Conservation (phyloP, 2,329 filamentous ascomycete species). For the Xylariaceae sp. region DNA sequence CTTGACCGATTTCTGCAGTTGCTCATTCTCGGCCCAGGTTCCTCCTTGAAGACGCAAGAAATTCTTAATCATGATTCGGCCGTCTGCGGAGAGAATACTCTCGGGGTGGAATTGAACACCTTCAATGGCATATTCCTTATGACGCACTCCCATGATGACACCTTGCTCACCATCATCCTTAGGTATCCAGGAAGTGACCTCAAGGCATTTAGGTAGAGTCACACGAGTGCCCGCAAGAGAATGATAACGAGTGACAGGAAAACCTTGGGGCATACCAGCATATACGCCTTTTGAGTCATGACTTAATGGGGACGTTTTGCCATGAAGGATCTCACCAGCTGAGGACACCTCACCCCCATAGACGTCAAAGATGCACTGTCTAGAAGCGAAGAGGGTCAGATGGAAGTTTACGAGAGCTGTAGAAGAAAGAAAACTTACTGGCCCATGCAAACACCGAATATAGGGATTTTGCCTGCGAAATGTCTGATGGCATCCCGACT, state of each 20-base stretch:
- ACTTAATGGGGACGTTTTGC: constrained; percentile 86
- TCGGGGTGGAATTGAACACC: constrained; percentile 98
- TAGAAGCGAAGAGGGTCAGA: constrained; percentile 33
- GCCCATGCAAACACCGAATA: constrained; percentile 98
- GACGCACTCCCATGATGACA: constrained; percentile 94
- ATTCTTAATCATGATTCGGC: constrained; percentile 85
- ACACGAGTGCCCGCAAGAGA: constrained; percentile 89
- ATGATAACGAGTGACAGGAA: constrained; percentile 93
- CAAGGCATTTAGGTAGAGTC: constrained; percentile 78
- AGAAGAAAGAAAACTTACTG: constrained; percentile 56
- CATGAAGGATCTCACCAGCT: constrained; percentile 93
- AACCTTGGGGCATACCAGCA: constrained; percentile 68
- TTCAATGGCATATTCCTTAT: constrained; percentile 87
- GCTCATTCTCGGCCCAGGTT: constrained; percentile 81
- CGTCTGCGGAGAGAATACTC: constrained; percentile 88
- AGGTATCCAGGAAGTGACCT: constrained; percentile 86
- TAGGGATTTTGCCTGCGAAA: constrained; percentile 90
- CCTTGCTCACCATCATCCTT: constrained; percentile 72
- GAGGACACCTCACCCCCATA: constrained; percentile 90
- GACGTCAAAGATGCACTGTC: constrained; percentile 91
- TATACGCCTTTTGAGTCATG: constrained; percentile 95
- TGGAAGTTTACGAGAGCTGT: background rate
- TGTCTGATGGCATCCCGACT: constrained; percentile 87
- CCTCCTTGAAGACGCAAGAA: constrained; percentile 85
- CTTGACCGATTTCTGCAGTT: constrained; percentile 42